Base-by-base conservation (phyloP, 208 protist genomes). In the Trichomonas gallinae region DNA sequence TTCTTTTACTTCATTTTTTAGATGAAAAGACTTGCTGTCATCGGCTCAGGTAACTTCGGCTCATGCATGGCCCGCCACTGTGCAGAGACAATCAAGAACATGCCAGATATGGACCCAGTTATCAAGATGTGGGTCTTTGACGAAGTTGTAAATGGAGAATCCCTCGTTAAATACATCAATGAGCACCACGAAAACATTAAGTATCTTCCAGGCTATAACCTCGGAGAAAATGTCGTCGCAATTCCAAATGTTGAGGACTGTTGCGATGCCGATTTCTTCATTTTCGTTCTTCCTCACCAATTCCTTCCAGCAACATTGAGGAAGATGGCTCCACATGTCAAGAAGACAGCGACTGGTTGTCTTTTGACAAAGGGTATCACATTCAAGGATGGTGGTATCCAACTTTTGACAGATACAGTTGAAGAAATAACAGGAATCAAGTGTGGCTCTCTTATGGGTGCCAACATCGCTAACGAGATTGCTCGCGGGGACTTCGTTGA, bases 161-260 rank as follows among this genome's bases (percentile, higher is more conserved):
- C 58, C 8, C 96, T 97, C 23, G 97, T 97, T 8, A 31, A 97
- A 6, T 97, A 97, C 15, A 97, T 97, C 44, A 97, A 97, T 82
- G 38, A 6, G 44, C 46, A 2, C 42, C 96, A 97, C 87, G 97
- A 97, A 81, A 97, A 97, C 58, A 87, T 97, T 9, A 97, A 97
- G 87, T 97, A 97, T 49, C 58, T 97, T 13, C 88, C 97, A 82
- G 96, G 96, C 0, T 72, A 48, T n/a, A 96, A 48, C 44, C 82
- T 97, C 49, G 51, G 97, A 26, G 40, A 48, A 9, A 97, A 97
- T 96, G 82, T 97, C 40, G 23, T 96, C 9, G 97, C 97, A 17
- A 45, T 44, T 15, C 63, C 63, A 21, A 49, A 97, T 82, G 11
- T 96, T 26, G 23, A 36, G 4, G 44, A 48, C 15, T 97, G 81